Evolutionary conservation across 2,329 filamentous ascomycete genomes (phyloP).

Genomic region (Mycosphaerelloides madeirae): DNA sequence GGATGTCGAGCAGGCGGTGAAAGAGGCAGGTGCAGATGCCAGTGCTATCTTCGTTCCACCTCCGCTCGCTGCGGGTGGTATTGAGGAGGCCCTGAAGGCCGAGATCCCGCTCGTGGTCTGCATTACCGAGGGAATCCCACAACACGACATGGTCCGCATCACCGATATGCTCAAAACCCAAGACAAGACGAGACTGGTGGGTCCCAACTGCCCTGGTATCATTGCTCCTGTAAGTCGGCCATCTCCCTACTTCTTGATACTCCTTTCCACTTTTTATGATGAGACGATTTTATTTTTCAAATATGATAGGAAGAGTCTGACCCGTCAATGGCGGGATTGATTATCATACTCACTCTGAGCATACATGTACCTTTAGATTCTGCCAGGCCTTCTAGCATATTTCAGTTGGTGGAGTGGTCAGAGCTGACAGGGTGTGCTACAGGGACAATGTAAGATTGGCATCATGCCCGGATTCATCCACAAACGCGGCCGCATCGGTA

Average conservation of each 20-base stretch:
- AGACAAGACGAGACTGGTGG: slow-evolving; percentile 91
- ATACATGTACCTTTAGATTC: slow-evolving; percentile 9
- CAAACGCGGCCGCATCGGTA: slow-evolving; percentile 97
- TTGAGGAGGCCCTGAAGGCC: slow-evolving; percentile 90
- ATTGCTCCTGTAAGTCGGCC: slow-evolving; percentile 62
- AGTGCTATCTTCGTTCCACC: slow-evolving; percentile 97
- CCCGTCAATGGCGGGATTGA: slow-evolving; percentile 28
- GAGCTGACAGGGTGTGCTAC: slow-evolving; percentile 6
- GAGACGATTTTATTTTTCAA: slow-evolving; percentile 26
- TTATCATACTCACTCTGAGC: slow-evolving; percentile 23
- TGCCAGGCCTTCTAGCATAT: not conserved
- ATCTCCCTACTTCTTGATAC: slow-evolving; percentile 5
- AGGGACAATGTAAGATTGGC: slow-evolving; percentile 98
- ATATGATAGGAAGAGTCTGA: slow-evolving; percentile 39
- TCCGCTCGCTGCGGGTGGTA: slow-evolving; percentile 85
- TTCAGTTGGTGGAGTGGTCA: not conserved
- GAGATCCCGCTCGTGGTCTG: slow-evolving; percentile 94
- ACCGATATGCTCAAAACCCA: slow-evolving; percentile 97
- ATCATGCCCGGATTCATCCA: slow-evolving; percentile 99
- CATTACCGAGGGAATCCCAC: slow-evolving; percentile 96
- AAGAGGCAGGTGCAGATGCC: slow-evolving; percentile 83
- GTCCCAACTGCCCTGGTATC: slow-evolving; percentile 97
- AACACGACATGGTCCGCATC: slow-evolving; percentile 99
- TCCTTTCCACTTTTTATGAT: slow-evolving; percentile 13
- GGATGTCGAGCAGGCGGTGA: slow-evolving; percentile 80